Evolutionary conservation across 331 rosid species (phyloP), one percentile per base, ranked within the genome.

Genomic region (Ulmus americana): DNA sequence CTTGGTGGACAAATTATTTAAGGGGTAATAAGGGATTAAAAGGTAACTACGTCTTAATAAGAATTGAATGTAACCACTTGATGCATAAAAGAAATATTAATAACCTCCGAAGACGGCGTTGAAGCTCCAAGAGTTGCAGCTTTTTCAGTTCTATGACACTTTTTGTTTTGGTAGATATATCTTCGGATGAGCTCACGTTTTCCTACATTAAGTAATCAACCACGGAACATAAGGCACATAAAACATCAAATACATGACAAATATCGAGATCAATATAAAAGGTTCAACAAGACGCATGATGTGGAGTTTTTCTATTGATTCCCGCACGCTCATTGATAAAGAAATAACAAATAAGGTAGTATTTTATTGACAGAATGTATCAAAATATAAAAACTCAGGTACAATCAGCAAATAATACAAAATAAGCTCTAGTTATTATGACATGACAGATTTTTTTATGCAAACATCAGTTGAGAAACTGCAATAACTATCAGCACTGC

Each of bases 81-180:
- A 35, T 6, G 11, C 64, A 59, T 61, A 38, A 42, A 5, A 52
- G 16, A 52, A 67, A 68, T 38, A 12, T 5, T n/a, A 10, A 68
- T 75, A 78, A 88, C 99, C 96, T 82, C 52, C 95, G 79, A n/a
- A 95, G 92, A 55, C 99, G 99, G 59, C 86, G 87, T 70, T 95
- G 99, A 57, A 95, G 96, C 63, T 86, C 92, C 75, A 90, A 76
- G 64, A 95, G 81, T 74, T 95, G 99, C 63, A 95, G 97, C 55
- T 95, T 95, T 74, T 95, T 95, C 86, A 95, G 87, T 76, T 95
- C 99, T 74, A 95, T 95, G 69, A 95, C 99, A 77, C 97, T 95
- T 80, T 81, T 90, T 57, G 99, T 95, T 77, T 87, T 95, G 40
- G 99, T 85, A 80, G 97, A 85, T 79, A 95, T 87, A 81, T 90